Evolutionary conservation across 2,329 filamentous ascomycete species (phyloP).

Genomic region (Volutella citrinella): DNA sequence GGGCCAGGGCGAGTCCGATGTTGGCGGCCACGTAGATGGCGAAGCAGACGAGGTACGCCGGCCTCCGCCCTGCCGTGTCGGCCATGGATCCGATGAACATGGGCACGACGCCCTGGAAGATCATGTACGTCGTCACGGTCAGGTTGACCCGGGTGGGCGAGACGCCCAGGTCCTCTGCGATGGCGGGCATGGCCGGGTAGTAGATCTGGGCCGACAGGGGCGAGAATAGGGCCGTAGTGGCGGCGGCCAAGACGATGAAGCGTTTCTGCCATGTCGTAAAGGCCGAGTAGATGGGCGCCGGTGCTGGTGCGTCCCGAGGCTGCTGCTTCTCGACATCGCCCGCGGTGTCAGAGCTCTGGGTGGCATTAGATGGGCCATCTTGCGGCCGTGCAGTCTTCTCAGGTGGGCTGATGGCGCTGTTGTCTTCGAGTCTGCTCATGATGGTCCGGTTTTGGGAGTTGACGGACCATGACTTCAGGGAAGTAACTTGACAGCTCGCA

Average conservation of each 20-base stretch:
- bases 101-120: conserved; percentile 59
- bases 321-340: too few relatives aligned
- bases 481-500: too few relatives aligned
- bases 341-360: too few relatives aligned
- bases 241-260: conserved; percentile 37
- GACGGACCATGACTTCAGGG: too few relatives aligned
- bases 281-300: conserved; percentile 32
- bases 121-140: conserved; percentile 54
- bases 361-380: too few relatives aligned
- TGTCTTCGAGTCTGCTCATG: too few relatives aligned
- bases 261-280: conserved; percentile 40
- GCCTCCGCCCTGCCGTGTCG: conserved; percentile 51
- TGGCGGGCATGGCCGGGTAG: conserved; percentile 48
- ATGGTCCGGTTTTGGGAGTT: too few relatives aligned
- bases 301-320: conserved; percentile 1
- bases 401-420: too few relatives aligned
- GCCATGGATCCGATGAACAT: conserved; percentile 55
- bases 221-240: conserved; percentile 41
- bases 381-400: too few relatives aligned
- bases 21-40: conserved; percentile 52
- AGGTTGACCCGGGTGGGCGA: conserved; percentile 43
- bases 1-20: conserved; percentile 49
- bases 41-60: conserved; percentile 53
- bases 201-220: conserved; percentile 50
- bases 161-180: conserved; percentile 47